A percentile compares a stretch with the other conserved stretches of the same genome.
These are phyloP conservation scores for Daldinia childiae DNA, from an alignment of 495 filamentous ascomycete species.

Conservation along the genomic window DNA sequence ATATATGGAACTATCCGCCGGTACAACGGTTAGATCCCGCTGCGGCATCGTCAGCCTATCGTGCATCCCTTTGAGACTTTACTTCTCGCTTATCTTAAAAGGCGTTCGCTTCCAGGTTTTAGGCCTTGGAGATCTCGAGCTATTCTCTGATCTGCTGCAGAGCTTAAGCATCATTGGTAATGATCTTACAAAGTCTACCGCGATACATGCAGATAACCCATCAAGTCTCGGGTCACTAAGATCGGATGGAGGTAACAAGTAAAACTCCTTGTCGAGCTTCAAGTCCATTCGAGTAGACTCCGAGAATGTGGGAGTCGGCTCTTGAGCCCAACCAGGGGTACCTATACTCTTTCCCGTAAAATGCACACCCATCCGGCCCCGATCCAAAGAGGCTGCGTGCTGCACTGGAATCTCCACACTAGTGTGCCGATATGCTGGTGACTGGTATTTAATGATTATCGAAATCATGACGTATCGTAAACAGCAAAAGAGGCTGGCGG, in stretches of 20 bases:
- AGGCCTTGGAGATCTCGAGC: background rate
- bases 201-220: background rate
- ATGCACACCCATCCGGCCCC: background rate
- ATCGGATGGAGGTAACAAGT: constrained; percentile 3
- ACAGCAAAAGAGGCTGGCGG: constrained; percentile 5
- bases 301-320: background rate
- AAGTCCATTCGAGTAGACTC: constrained; percentile 4
- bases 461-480: constrained; percentile 24
- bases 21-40: constrained; percentile 14
- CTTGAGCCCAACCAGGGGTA: background rate
- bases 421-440: constrained; percentile 4
- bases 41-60: constrained; percentile 4
- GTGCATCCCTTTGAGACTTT: background rate
- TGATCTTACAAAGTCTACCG: constrained; percentile 1
- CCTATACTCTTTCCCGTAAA: constrained; percentile 5
- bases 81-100: constrained; percentile 38
- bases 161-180: constrained; percentile 1
- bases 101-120: constrained; percentile 32
- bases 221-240: background rate
- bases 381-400: constrained; percentile 14
- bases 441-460: constrained; percentile 13
- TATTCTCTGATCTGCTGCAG: constrained; percentile 1
- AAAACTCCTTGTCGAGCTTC: background rate
- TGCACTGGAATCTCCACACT: constrained; percentile 10
- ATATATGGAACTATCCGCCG: constrained; percentile 16